Evolutionary conservation across 75 land plant species (phyloP).

Genomic region (Selaginella tamariscina): DNA sequence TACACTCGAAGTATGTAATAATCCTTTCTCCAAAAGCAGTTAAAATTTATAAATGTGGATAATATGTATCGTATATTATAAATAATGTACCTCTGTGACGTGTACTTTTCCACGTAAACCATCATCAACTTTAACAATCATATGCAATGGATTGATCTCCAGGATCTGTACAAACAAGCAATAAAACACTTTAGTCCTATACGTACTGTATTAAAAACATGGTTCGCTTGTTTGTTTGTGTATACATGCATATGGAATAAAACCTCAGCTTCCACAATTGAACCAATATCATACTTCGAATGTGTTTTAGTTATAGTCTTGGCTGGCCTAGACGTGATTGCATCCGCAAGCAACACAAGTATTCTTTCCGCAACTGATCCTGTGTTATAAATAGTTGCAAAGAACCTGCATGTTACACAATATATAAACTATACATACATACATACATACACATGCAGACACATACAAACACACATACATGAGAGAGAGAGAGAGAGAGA

Average conservation of each 20-base stretch:
- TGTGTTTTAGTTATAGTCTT: slow-evolving; percentile 12
- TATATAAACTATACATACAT: too few species aligned
- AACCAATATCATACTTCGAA: slow-evolving; percentile 40
- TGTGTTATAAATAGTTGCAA: slow-evolving; percentile 46
- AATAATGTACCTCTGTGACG: slow-evolving; percentile 54
- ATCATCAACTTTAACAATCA: slow-evolving; percentile 44
- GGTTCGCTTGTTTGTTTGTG: too few species aligned
- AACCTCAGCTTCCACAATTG: slow-evolving; percentile 35
- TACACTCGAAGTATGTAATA: background rate
- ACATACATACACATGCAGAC: too few species aligned
- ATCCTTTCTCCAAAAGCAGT: too few species aligned
- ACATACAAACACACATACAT: too few species aligned
- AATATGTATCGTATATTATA: background rate
- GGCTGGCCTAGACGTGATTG: too few species aligned
- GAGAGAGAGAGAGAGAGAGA: too few species aligned
- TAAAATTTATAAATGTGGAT: too few species aligned
- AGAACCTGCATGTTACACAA: slow-evolving; percentile 29
- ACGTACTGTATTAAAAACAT: too few species aligned
- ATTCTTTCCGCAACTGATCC: slow-evolving; percentile 48
- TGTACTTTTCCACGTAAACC: slow-evolving; percentile 53
- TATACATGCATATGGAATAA: background rate
- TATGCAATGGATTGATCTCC: slow-evolving; percentile 42
- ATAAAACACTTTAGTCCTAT: background rate
- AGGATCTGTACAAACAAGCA: slow-evolving; percentile 14
- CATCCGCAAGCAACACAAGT: slow-evolving; percentile 19